Evolutionary conservation across 257 asterid genomes (phyloP).

Genomic region (Gentiana straminea): DNA sequence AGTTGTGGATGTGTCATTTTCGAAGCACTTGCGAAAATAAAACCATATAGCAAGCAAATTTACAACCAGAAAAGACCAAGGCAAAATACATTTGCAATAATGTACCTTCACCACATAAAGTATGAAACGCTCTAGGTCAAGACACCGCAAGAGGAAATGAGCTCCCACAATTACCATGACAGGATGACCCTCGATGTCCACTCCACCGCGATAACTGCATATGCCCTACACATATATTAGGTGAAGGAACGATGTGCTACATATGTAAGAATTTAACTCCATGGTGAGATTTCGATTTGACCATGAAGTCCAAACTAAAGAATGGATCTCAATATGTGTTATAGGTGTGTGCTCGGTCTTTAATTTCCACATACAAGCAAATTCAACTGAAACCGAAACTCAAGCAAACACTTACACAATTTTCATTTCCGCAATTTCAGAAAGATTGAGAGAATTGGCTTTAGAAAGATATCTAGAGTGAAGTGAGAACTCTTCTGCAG

Average conservation of each 20-base stretch:
- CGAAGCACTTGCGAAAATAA: neutral
- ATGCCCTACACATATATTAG: neutral
- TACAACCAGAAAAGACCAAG: neutral
- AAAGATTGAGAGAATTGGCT: conserved; percentile 83
- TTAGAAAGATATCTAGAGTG: conserved; percentile 92
- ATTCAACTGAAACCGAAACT: neutral
- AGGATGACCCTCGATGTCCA: conserved; percentile 82
- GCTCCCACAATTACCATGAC: conserved; percentile 98
- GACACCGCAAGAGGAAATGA: conserved; percentile 86
- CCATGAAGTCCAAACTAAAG: neutral
- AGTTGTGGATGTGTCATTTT: too few species aligned
- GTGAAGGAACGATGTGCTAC: too few species aligned
- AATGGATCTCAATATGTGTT: neutral
- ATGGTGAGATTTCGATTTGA: neutral
- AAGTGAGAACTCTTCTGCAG: conserved; percentile 91
- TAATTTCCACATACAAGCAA: neutral
- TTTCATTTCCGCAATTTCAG: conserved; percentile 91
- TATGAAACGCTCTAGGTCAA: conserved; percentile 80
- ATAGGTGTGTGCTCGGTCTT: neutral
- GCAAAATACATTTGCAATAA: conserved; percentile 3
- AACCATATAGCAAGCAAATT: neutral
- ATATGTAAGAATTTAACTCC: neutral
- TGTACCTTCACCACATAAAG: conserved; percentile 73
- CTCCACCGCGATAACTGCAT: conserved; percentile 90
- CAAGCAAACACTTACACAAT: conserved; percentile 59